These are phyloP conservation scores for Monosporascus sp. DNA, from an alignment of 2,329 filamentous ascomycete species.

Conservation along the genomic window DNA sequence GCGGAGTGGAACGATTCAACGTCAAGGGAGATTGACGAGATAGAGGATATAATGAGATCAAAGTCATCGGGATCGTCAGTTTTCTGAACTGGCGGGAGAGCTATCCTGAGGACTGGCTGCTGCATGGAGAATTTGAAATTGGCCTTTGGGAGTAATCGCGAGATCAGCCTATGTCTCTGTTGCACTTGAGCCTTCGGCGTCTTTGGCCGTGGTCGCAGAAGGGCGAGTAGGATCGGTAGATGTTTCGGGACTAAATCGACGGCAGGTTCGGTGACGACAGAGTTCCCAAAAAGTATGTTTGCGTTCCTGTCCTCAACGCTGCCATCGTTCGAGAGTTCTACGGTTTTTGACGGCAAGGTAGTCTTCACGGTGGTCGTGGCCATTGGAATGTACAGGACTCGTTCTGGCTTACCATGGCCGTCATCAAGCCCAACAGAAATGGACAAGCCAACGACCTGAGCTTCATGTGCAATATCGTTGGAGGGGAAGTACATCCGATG, in stretches of 20 bases:
- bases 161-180: constrained; percentile 67
- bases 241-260: constrained; percentile 90
- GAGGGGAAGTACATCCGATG: constrained; percentile 98
- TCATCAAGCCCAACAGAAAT: constrained; percentile 90
- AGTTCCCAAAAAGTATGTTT: constrained; percentile 93
- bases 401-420: constrained; percentile 77
- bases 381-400: constrained; percentile 93
- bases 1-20: constrained; percentile 92
- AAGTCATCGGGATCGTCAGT: constrained; percentile 70
- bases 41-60: constrained; percentile 89
- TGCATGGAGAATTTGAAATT: constrained; percentile 95
- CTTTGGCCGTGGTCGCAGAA: constrained; percentile 57
- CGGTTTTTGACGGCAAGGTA: constrained; percentile 88
- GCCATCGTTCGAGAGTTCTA: constrained; percentile 70
- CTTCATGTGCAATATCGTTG: constrained; percentile 91
- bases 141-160: constrained; percentile 86
- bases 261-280: constrained; percentile 92
- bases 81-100: constrained; percentile 71
- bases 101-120: constrained; percentile 87
- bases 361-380: constrained; percentile 92
- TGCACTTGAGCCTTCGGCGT: constrained; percentile 35
- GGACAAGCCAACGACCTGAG: constrained; percentile 83
- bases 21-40: constrained; percentile 89
- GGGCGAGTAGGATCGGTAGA: constrained; percentile 74
- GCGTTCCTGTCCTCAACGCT: constrained; percentile 80